These are phyloP conservation scores for Moricandia moricandioides DNA, from an alignment of 345 rosid genomes.

Conservation along the genomic window DNA sequence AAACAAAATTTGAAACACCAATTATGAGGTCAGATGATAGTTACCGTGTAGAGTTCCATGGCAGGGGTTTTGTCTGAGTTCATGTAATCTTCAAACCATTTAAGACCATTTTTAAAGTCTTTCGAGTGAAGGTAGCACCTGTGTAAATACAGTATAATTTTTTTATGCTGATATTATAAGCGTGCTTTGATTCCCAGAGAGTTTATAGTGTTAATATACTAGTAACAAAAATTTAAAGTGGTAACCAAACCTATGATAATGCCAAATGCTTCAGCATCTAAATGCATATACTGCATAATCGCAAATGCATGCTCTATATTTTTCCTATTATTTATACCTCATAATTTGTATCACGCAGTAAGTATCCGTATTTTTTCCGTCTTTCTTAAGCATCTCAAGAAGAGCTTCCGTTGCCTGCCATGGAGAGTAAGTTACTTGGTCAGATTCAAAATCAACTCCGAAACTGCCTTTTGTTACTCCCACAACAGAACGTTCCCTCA, in stretches of 20 bases:
- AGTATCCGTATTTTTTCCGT: constrained; percentile 57
- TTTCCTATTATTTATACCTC: constrained; percentile 74
- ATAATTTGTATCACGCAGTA: constrained; percentile 60
- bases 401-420: constrained; percentile 71
- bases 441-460: constrained; percentile 12
- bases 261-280: constrained; percentile 18
- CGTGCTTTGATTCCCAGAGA: background rate
- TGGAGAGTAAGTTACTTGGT: background rate
- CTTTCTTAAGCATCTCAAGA: constrained; percentile 77
- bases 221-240: background rate
- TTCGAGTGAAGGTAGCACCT: constrained; percentile 83
- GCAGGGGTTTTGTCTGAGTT: constrained; percentile 47
- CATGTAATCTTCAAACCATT: constrained; percentile 59
- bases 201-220: background rate
- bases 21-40: constrained; percentile 24
- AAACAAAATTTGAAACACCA: background rate
- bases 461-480: background rate
- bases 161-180: background rate
- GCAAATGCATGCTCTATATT: constrained; percentile 6
- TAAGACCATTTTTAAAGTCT: constrained; percentile 67
- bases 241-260: constrained; percentile 6
- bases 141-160: constrained; percentile 16
- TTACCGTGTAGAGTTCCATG: constrained; percentile 68
- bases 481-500: background rate
- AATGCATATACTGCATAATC: background rate